These are phyloP conservation scores for Parafenestella ontariensis DNA, from an alignment of 2,329 filamentous ascomycete genomes.

Conservation along the genomic window DNA sequence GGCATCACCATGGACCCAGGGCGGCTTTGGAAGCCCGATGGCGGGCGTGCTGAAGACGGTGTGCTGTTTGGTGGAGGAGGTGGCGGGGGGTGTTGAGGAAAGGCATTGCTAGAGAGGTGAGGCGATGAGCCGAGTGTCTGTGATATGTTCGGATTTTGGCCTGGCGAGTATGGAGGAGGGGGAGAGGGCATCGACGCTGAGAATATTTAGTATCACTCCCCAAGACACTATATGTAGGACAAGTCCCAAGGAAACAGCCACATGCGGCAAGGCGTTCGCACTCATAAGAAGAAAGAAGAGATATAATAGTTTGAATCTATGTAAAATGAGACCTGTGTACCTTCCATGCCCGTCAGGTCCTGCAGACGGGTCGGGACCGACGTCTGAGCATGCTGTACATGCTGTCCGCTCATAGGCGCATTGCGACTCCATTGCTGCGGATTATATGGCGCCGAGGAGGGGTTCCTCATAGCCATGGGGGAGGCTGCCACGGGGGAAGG, in stretches of 20 bases:
- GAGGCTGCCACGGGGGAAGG: conserved; percentile 40
- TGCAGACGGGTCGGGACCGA: conserved; percentile 39
- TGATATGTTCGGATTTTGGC: conserved; percentile 47
- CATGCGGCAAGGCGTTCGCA: neutral
- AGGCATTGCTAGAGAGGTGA: conserved; percentile 44
- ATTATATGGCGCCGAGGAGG: conserved; percentile 53
- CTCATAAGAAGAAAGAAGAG: neutral
- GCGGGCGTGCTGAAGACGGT: conserved; percentile 37
- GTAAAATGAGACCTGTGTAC: conserved; percentile 41
- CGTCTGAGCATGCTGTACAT: conserved; percentile 43
- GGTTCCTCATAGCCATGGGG: conserved; percentile 47
- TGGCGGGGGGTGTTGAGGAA: conserved; percentile 47
- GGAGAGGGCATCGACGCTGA: conserved; percentile 58
- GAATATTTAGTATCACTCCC: conserved; percentile 24
- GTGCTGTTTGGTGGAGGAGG: conserved; percentile 34
- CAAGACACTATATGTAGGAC: neutral
- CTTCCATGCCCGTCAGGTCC: conserved; percentile 58
- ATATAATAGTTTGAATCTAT: neutral
- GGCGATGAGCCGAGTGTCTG: conserved; percentile 48
- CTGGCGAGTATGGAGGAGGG: conserved; percentile 58
- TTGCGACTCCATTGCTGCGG: conserved; percentile 58
- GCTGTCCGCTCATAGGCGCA: conserved; percentile 47
- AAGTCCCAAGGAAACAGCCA: neutral
- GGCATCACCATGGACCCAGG: conserved; percentile 42
- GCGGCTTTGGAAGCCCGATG: conserved; percentile 40